A percentile compares a stretch with the other conserved stretches of the same genome.
Evolutionary conservation across 139 green algal genomes (phyloP).

Genomic region (Chlamydomonas incerta): DNA sequence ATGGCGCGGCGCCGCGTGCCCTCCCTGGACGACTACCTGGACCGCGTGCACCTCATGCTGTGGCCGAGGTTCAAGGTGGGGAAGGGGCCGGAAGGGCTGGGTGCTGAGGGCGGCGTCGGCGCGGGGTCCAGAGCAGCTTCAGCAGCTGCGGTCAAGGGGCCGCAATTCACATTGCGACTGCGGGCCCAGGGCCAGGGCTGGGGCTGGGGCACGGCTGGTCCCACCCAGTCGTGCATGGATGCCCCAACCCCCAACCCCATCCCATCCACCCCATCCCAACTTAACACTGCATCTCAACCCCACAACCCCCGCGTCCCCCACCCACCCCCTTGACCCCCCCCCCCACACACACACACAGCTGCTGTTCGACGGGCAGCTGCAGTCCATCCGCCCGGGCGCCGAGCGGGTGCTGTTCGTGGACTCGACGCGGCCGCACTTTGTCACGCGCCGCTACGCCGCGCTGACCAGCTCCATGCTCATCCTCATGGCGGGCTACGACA

Average conservation of each 20-base stretch:
- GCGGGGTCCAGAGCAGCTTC: no score
- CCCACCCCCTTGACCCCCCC: background rate
- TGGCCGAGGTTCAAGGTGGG: conserved; percentile 94
- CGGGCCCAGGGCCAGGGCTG: no score
- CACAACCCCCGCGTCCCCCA: no score
- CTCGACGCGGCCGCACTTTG: conserved; percentile 29
- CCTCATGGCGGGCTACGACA: conserved; percentile 82
- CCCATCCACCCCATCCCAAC: background rate
- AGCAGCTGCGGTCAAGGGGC: no score
- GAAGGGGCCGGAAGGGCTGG: background rate
- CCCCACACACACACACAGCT: conserved; percentile 49
- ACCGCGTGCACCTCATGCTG: conserved; percentile 91
- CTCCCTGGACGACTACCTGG: conserved; percentile 93
- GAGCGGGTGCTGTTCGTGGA: conserved; percentile 65
- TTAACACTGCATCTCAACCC: no score
- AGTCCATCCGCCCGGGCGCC: conserved; percentile 65
- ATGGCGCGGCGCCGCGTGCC: conserved; percentile 85
- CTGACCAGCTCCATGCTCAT: conserved; percentile 84
- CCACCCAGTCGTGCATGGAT: no score
- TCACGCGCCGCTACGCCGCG: conserved; percentile 75
- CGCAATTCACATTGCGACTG: no score
- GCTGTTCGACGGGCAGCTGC: conserved; percentile 85
- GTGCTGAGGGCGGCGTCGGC: background rate
- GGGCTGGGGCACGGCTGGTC: no score
- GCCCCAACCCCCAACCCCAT: no score